Evolutionary conservation across 1,284 basidiomycete species (phyloP), one percentile per base, ranked within the genome.

Genomic region (Inonotus obliquus): DNA sequence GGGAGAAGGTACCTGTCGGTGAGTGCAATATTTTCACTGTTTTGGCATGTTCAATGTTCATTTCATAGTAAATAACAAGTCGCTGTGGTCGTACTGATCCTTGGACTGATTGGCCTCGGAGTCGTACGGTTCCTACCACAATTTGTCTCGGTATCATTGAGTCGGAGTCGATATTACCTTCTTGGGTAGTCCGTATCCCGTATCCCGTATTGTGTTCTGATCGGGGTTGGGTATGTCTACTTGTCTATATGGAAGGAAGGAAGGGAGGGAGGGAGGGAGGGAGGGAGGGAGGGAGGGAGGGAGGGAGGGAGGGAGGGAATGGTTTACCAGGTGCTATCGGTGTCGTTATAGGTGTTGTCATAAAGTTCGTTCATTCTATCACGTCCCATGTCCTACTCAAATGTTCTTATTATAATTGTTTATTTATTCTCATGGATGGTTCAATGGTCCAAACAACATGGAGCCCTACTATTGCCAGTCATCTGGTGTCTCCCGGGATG

Each of bases 351-450:
- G n/a, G n/a, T n/a, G n/a, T n/a, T n/a, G n/a, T n/a, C n/a, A n/a
- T n/a, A n/a, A n/a, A n/a, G n/a, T n/a, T n/a, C n/a, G n/a, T n/a
- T n/a, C n/a, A n/a, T n/a, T n/a, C n/a, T n/a, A n/a, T n/a, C n/a
- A n/a, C n/a, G n/a, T n/a, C n/a, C n/a, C n/a, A n/a, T n/a, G n/a
- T n/a, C n/a, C n/a, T n/a, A n/a, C n/a, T n/a, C n/a, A n/a, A n/a
- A n/a, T n/a, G n/a, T n/a, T n/a, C n/a, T n/a, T n/a, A n/a, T n/a
- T n/a, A n/a, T n/a, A n/a, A n/a, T n/a, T n/a, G n/a, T n/a, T n/a
- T n/a, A n/a, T n/a, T n/a, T n/a, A n/a, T n/a, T n/a, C 89, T 17
- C 93, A 96, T 67, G 91, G 35, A 96, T 96, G 94, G 76, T 95
- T 27, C 74, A n/a, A 79, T 13, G 78, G 81, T 4, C 92, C 91